Conservation (phyloP, 176 grass and related monocot species). For the Puya raimondii region DNA sequence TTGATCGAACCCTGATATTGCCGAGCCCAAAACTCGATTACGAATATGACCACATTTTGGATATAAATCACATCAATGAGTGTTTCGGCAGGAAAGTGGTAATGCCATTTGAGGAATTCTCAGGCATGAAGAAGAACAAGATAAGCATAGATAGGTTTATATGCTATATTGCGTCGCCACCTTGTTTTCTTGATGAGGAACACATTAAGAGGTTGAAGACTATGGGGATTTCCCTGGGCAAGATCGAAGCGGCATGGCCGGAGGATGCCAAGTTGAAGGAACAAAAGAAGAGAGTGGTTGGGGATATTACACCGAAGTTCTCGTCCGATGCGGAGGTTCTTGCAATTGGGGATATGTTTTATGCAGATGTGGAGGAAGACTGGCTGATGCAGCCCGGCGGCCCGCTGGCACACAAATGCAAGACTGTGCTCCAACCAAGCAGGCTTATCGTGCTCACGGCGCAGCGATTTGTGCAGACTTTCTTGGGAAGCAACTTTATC, state of each 20-base stretch:
- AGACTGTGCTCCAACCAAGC: slow-evolving; percentile 70
- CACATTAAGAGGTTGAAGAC: slow-evolving; percentile 76
- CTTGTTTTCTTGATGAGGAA: slow-evolving; percentile 87
- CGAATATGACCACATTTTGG: slow-evolving; percentile 62
- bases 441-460: slow-evolving; percentile 69
- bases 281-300: slow-evolving; percentile 71
- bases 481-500: slow-evolving; percentile 82
- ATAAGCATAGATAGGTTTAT: slow-evolving; percentile 84
- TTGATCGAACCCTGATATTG: slow-evolving; percentile 57
- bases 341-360: slow-evolving; percentile 87
- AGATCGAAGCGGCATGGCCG: slow-evolving; percentile 75
- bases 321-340: slow-evolving; percentile 64
- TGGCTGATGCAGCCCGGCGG: slow-evolving; percentile 89
- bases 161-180: slow-evolving; percentile 67
- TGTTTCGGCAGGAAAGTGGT: slow-evolving; percentile 72
- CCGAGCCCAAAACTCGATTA: slow-evolving; percentile 83
- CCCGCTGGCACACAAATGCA: slow-evolving; percentile 77
- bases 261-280: slow-evolving; percentile 82
- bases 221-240: slow-evolving; percentile 55
- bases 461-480: slow-evolving; percentile 88
- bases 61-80: slow-evolving; percentile 75
- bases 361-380: slow-evolving; percentile 76
- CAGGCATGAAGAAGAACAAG: slow-evolving; percentile 55
- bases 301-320: slow-evolving; percentile 68
- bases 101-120: slow-evolving; percentile 69